These are phyloP conservation scores for Jamesozyma gamospora DNA, from an alignment of 805 yeast species.

Conservation along the genomic window DNA sequence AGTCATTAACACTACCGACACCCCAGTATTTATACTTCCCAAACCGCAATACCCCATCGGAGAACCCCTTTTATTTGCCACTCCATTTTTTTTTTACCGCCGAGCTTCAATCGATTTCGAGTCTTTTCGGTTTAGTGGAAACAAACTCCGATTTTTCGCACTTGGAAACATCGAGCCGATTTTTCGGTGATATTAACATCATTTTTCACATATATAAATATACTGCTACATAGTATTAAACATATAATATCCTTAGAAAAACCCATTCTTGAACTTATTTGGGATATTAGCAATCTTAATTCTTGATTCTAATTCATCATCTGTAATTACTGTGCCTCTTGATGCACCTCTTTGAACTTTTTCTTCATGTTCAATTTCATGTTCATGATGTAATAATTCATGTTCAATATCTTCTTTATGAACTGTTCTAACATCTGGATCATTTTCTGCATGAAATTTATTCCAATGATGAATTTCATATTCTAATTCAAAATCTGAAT, in stretches of 20 bases:
- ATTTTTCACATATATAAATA: not conserved
- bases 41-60: not conserved
- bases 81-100: not conserved
- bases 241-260: constrained; percentile 5
- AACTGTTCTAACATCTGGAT: constrained; percentile 70
- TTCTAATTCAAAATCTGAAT: constrained; percentile 85
- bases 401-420: constrained; percentile 87
- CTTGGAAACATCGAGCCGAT: not conserved
- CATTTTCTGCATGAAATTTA: constrained; percentile 61
- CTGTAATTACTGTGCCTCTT: constrained; percentile 30
- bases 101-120: not conserved
- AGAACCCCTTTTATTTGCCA: not conserved
- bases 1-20: not conserved
- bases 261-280: constrained; percentile 27
- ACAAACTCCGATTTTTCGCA: too few relatives aligned
- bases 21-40: not conserved
- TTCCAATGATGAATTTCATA: constrained; percentile 95
- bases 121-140: not conserved
- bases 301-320: constrained; percentile 33
- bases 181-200: too few relatives aligned
- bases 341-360: constrained; percentile 29
- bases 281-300: constrained; percentile 33
- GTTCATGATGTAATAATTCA: constrained; percentile 76
- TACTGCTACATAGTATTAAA: not conserved
- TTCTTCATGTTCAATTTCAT: constrained; percentile 60